Evolutionary conservation across 371 early-diverging fungal species (phyloP).

Genomic region (Mortierella sp.): DNA sequence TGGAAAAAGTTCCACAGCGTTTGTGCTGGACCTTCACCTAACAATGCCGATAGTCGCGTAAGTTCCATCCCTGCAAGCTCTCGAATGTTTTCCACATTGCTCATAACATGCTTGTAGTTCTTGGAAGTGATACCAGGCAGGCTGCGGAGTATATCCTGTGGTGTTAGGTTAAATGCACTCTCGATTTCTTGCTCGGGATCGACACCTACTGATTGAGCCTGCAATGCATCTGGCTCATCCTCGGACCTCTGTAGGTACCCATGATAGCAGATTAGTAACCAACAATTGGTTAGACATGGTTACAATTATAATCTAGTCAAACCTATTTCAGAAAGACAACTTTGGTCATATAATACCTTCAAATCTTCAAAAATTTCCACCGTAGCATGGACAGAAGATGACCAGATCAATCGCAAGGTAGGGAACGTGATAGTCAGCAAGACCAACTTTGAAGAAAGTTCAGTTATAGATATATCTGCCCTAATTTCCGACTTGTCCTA

Average conservation of each 20-base stretch:
- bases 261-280: no score
- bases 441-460: conserved; percentile 82
- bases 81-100: conserved; percentile 68
- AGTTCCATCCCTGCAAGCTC: conserved; percentile 68
- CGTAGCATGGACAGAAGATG: conserved; percentile 86
- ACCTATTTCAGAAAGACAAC: neutral
- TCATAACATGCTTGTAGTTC: conserved; percentile 84
- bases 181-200: conserved; percentile 74
- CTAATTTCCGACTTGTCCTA: conserved; percentile 66
- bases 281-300: neutral
- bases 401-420: conserved; percentile 91
- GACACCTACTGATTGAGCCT: conserved; percentile 80
- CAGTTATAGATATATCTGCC: conserved; percentile 66
- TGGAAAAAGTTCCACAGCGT: conserved; percentile 48
- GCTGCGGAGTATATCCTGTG: conserved; percentile 83
- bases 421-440: conserved; percentile 90
- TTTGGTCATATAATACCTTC: conserved; percentile 68
- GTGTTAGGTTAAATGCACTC: conserved; percentile 75
- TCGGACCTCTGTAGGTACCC: conserved; percentile 69
- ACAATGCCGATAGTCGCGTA: conserved; percentile 54
- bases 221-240: conserved; percentile 78
- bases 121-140: conserved; percentile 87
- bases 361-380: conserved; percentile 91
- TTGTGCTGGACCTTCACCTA: conserved; percentile 46
- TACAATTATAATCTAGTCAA: no score